Evolutionary conservation across 768 basidiomycete species (phyloP), one percentile per base, ranked within the genome.

Genomic region (Russula ochroleuca): DNA sequence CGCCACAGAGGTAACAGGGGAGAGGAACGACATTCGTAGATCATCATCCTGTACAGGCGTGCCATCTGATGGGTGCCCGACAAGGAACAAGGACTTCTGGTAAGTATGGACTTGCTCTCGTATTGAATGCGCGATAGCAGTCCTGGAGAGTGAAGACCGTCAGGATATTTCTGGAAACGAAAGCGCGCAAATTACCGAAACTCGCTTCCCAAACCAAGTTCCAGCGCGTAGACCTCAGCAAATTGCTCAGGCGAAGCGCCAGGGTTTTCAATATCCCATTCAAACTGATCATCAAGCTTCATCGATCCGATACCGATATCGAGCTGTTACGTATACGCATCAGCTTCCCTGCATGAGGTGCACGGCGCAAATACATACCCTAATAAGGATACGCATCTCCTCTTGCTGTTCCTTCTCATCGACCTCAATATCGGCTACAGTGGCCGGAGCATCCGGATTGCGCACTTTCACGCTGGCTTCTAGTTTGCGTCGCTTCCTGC

Each of bases 261-360:
- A 23, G 78, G 75, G 61, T 90, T 93, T 68, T 88, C 88, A 41
- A 98, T 75, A 73, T 99, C 96, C 97, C 97, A 99, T 73, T 98
- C 97, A 71, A 98, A 96, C 71, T 94, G 90, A 75, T 99, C 97
- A 61, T 93, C 90, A 25, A 99, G 82, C 74, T 95, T 94, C 78
- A 94, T 85, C 8, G 88, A 85, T 25, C 93, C 96, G 60, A 95
- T 88, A 59, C 94, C 92, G 75, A 98, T 93, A 75, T 98, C 96
- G 66, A 99, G 83, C 94, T 98, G 71, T 38, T 37, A 60, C 25
- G 57, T 97, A 70, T 49, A 40, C 21, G 21, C 33, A 37, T 67
- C 53, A 59, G 56, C 52, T 45, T 57, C 40, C 54, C 13, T 28
- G 28, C 2, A 47, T 35, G 41, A 15, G 67, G 55, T 21, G 21